Percentiles rank a stretch among this genome's conserved stretches.
Conservation (phyloP, 805 yeast genomes). For the Ogataea siamensis region DNA sequence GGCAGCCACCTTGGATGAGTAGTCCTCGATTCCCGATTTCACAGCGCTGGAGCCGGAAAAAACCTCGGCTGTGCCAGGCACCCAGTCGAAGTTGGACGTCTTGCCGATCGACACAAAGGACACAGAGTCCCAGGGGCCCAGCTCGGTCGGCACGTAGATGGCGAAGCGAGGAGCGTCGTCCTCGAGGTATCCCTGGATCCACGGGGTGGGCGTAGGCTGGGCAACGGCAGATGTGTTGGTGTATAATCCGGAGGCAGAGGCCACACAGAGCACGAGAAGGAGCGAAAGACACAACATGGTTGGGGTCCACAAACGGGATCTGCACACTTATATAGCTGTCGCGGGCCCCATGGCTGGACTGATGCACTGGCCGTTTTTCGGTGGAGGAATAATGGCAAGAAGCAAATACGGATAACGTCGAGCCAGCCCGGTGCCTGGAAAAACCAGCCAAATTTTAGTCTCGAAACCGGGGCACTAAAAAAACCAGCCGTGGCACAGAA, state of each 20-base stretch:
- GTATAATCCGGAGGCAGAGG: conserved; percentile 10
- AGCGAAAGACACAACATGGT: conserved; percentile 12
- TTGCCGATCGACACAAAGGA: conserved; percentile 18
- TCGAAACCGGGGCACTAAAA: conserved; percentile 2
- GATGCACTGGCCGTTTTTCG: background rate
- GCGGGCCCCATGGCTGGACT: conserved; percentile 1
- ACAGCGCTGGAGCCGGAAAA: conserved; percentile 12
- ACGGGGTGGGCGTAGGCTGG: conserved; percentile 19
- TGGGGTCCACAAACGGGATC: background rate
- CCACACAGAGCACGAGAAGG: conserved; percentile 5
- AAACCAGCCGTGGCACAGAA: conserved; percentile 2
- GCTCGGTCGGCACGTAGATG: conserved; percentile 22
- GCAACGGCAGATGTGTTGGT: conserved; percentile 11
- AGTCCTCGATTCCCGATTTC: conserved; percentile 12
- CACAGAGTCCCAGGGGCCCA: conserved; percentile 21
- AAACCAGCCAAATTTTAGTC: conserved; percentile 1
- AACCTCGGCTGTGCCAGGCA: conserved; percentile 15
- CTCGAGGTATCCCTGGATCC: conserved; percentile 19
- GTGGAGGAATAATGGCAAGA: background rate
- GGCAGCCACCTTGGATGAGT: conserved; percentile 12
- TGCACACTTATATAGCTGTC: background rate
- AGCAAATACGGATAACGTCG: conserved; percentile 4
- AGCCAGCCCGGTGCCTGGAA: conserved; percentile 5
- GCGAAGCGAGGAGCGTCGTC: conserved; percentile 20
- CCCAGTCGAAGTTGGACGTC: conserved; percentile 22